Percentiles rank a stretch among this genome's conserved stretches.
Evolutionary conservation across 2,329 filamentous ascomycete species (phyloP).

Genomic region (Parasarocladium wereldwijsianum): DNA sequence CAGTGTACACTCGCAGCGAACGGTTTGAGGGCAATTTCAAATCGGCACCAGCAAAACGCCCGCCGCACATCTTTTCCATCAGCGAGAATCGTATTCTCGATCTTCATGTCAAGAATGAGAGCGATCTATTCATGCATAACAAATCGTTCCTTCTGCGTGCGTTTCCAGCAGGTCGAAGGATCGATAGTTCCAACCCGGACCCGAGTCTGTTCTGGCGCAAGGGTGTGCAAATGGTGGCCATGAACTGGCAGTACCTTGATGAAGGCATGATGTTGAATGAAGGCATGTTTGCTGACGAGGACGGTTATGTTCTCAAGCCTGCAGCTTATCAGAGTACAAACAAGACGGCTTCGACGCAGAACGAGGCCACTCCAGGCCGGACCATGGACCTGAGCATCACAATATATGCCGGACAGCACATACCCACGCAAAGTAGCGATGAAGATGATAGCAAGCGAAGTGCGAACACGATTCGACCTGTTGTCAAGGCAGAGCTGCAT

Average conservation of each 20-base stretch:
- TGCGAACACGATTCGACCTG: slow-evolving; percentile 40
- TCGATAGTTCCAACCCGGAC: slow-evolving; percentile 89
- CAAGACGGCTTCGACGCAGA: slow-evolving; percentile 23
- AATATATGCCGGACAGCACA: slow-evolving; percentile 61
- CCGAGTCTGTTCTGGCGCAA: slow-evolving; percentile 83
- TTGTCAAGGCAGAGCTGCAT: slow-evolving; percentile 69
- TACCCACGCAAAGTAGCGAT: slow-evolving; percentile 25
- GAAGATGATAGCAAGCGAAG: slow-evolving; percentile 15
- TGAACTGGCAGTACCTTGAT: slow-evolving; percentile 96
- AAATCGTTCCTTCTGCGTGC: slow-evolving; percentile 78
- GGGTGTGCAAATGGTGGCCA: slow-evolving; percentile 91
- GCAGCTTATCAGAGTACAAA: slow-evolving; percentile 47
- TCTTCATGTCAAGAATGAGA: slow-evolving; percentile 45
- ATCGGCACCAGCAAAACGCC: slow-evolving; percentile 44
- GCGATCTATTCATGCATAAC: slow-evolving; percentile 76
- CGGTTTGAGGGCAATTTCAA: slow-evolving; percentile 58
- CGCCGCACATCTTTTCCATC: slow-evolving; percentile 72
- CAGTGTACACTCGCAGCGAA: slow-evolving; percentile 76
- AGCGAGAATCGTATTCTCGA: slow-evolving; percentile 61
- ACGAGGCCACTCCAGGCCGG: slow-evolving; percentile 29
- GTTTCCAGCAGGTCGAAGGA: slow-evolving; percentile 65
- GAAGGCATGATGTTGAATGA: slow-evolving; percentile 93
- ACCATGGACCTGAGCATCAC: slow-evolving; percentile 56
- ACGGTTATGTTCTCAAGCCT: slow-evolving; percentile 80
- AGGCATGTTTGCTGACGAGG: slow-evolving; percentile 83